phyloP scores from a whole-genome alignment of 148 eudicot genomes.

The Dysphania ambrosioides region DNA sequence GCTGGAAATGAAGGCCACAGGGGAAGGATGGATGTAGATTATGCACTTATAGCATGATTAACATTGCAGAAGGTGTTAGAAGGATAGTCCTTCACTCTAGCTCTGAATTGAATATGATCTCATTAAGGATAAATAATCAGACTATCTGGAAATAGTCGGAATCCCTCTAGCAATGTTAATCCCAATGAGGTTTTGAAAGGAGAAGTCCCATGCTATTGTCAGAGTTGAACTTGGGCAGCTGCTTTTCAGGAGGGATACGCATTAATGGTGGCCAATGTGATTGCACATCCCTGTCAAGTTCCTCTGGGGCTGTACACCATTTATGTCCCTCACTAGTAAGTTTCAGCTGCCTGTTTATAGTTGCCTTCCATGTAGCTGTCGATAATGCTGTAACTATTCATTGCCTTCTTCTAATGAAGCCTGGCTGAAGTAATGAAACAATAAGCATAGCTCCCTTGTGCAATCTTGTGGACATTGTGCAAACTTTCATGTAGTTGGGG shows the following conservation, averaged over 20 bases:
- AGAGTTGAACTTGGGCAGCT: not conserved
- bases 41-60: not conserved
- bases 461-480: not conserved
- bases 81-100: not conserved
- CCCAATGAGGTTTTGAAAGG: not conserved
- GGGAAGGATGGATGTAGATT: not conserved
- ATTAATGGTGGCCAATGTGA: not conserved
- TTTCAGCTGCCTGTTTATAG: not conserved
- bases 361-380: not conserved
- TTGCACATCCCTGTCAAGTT: not conserved
- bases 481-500: not conserved
- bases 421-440: not conserved
- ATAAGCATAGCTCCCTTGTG: not conserved
- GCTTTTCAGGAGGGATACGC: not conserved
- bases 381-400: not conserved
- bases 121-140: not conserved
- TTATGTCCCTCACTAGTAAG: not conserved
- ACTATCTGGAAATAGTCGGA: not conserved
- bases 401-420: not conserved
- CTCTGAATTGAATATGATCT: not conserved
- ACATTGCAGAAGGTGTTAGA: conserved; percentile 1
- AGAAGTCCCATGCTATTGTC: not conserved
- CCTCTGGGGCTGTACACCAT: not conserved
- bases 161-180: not conserved
- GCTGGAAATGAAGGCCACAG: conserved; percentile 19